These are phyloP conservation scores for Cucurbita ficifolia DNA, from an alignment of 306 rosid species.

Conservation along the genomic window DNA sequence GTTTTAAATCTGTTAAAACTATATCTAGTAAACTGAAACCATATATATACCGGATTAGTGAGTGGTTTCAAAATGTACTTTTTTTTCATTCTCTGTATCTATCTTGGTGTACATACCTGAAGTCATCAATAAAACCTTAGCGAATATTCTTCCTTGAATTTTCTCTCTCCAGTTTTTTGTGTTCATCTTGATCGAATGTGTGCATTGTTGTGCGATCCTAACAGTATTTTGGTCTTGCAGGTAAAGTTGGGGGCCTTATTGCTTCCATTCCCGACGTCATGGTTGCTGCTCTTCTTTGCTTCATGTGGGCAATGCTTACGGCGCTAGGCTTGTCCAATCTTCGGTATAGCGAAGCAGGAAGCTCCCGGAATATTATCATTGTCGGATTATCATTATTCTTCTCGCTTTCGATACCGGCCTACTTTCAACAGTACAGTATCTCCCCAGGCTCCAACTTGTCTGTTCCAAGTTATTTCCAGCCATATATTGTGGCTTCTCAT, in stretches of 20 bases:
- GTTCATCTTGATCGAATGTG: too few species aligned
- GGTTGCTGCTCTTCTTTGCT: slow-evolving; percentile 97
- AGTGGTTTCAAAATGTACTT: too few species aligned
- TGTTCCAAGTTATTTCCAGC: slow-evolving; percentile 89
- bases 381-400: slow-evolving; percentile 88
- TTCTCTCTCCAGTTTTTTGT: too few species aligned
- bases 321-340: slow-evolving; percentile 93
- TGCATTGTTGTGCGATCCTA: too few species aligned
- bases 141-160: too few species aligned
- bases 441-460: slow-evolving; percentile 68
- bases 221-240: slow-evolving; percentile 19
- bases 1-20: too few species aligned
- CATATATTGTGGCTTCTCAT: slow-evolving; percentile 82
- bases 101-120: too few species aligned
- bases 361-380: slow-evolving; percentile 92
- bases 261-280: slow-evolving; percentile 95
- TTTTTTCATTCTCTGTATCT: too few species aligned
- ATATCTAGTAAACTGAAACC: too few species aligned
- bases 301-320: slow-evolving; percentile 96
- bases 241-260: slow-evolving; percentile 92
- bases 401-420: slow-evolving; percentile 88
- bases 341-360: slow-evolving; percentile 98
- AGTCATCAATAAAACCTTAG: too few species aligned
- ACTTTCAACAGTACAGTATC: slow-evolving; percentile 88
- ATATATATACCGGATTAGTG: too few species aligned